These are phyloP conservation scores for Aureobasidium vineae DNA, from an alignment of 2,329 filamentous ascomycete genomes.

Conservation along the genomic window DNA sequence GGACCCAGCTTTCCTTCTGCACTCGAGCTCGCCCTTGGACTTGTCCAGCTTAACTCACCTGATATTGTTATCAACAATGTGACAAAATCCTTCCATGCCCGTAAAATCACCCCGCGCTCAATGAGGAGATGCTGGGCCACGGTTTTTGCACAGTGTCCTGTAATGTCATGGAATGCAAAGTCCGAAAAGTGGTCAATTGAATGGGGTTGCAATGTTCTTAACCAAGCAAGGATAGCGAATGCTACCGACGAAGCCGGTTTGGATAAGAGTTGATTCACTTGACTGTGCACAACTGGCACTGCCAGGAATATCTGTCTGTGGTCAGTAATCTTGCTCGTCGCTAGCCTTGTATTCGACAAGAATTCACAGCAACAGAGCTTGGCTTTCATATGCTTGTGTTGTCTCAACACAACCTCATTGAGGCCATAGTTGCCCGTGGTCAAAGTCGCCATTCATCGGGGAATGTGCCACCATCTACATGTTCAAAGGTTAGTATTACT, in stretches of 20 bases:
- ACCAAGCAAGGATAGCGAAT: not conserved
- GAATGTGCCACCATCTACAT: not conserved
- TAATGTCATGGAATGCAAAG: constrained; percentile 42
- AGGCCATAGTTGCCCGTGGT: not conserved
- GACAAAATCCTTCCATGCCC: constrained; percentile 32
- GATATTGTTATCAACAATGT: not conserved
- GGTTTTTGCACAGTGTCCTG: constrained; percentile 45
- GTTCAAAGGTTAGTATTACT: not conserved
- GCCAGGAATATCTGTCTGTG: too few relatives aligned
- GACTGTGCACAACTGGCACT: not conserved
- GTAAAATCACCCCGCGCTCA: constrained; percentile 44
- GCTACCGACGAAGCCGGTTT: not conserved
- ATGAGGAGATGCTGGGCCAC: constrained; percentile 49
- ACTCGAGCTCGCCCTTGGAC: constrained; percentile 11
- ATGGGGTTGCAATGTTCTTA: constrained; percentile 36
- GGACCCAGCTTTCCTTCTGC: not conserved
- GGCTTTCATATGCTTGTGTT: not conserved
- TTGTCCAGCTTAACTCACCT: not conserved
- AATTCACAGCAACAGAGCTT: too few relatives aligned
- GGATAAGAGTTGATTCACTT: not conserved
- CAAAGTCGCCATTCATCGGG: not conserved
- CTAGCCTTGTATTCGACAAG: constrained; percentile 37
- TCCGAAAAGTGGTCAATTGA: constrained; percentile 37
- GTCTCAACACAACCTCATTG: not conserved
- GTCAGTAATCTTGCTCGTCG: not conserved